phyloP scores from a whole-genome alignment of 257 asterid species.

The Capsicum rhomboideum region DNA sequence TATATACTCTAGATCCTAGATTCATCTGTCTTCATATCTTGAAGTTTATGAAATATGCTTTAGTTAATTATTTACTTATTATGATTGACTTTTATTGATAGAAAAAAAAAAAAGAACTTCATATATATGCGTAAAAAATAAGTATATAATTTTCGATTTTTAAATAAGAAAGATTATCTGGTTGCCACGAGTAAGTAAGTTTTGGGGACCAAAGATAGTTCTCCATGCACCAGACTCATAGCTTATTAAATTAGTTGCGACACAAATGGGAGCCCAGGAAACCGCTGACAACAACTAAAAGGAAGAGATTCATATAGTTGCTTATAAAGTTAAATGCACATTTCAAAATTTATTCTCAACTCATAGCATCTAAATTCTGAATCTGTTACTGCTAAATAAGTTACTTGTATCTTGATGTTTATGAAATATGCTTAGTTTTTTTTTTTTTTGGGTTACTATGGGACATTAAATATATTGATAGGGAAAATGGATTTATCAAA shows the following conservation, averaged over 20 bases:
- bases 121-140: not conserved
- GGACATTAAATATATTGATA: not conserved
- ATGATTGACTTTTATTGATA: not conserved
- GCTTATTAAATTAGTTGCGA: too few species aligned
- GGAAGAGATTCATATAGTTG: too few species aligned
- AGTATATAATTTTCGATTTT: too few species aligned
- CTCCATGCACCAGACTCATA: too few species aligned
- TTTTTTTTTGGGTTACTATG: too few species aligned
- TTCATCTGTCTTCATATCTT: not conserved
- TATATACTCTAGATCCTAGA: not conserved
- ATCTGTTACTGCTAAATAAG: too few species aligned
- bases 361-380: not conserved
- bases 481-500: conserved; percentile 4
- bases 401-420: not conserved
- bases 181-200: too few species aligned
- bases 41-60: not conserved
- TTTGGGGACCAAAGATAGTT: too few species aligned
- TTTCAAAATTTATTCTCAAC: not conserved
- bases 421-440: not conserved
- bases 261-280: too few species aligned
- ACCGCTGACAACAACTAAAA: too few species aligned
- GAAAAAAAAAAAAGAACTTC: not conserved
- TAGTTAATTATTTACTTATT: not conserved
- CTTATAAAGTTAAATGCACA: not conserved
- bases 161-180: too few species aligned